A percentile compares a stretch with the other conserved stretches of the same genome.
phyloP scores from a whole-genome alignment of 2,329 filamentous ascomycete genomes.

The Trichophyton benhamiae region DNA sequence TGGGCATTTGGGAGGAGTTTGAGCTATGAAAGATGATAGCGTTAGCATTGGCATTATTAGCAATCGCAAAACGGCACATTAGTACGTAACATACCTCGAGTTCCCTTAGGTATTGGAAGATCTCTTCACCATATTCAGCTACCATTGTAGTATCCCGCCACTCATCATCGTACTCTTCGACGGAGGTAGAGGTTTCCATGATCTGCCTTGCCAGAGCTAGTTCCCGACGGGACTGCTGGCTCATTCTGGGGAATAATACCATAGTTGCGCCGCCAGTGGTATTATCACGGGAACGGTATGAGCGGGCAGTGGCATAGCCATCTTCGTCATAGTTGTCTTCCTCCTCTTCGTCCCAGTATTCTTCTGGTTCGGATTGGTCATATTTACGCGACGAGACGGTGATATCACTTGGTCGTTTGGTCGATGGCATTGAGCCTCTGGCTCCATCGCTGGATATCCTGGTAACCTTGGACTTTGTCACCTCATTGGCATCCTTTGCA shows the following conservation, averaged over 20 bases:
- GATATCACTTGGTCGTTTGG: neutral
- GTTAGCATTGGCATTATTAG: neutral
- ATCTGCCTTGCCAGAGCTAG: slow-evolving; percentile 54
- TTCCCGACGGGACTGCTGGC: slow-evolving; percentile 57
- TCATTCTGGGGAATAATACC: slow-evolving; percentile 61
- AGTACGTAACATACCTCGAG: slow-evolving; percentile 56
- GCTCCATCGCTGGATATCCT: neutral
- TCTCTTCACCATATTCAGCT: slow-evolving; percentile 89
- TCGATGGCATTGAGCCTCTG: neutral
- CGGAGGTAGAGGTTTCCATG: slow-evolving; percentile 55
- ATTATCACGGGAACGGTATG: slow-evolving; percentile 64
- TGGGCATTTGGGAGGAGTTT: slow-evolving; percentile 75
- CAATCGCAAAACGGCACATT: neutral
- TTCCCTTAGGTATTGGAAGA: slow-evolving; percentile 80
- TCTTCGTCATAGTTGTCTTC: slow-evolving; percentile 57
- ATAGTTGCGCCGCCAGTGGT: slow-evolving; percentile 53
- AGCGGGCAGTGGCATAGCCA: slow-evolving; percentile 62
- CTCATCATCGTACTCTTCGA: slow-evolving; percentile 72
- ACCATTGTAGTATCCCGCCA: slow-evolving; percentile 95
- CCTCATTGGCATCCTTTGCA: neutral
- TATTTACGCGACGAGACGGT: slow-evolving; percentile 20
- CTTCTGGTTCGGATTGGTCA: slow-evolving; percentile 21
- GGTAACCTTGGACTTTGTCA: neutral
- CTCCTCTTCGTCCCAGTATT: slow-evolving; percentile 64
- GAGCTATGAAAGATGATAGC: slow-evolving; percentile 37